These are phyloP conservation scores for Daldinia loculata DNA, from an alignment of 495 filamentous ascomycete species.

Conservation along the genomic window DNA sequence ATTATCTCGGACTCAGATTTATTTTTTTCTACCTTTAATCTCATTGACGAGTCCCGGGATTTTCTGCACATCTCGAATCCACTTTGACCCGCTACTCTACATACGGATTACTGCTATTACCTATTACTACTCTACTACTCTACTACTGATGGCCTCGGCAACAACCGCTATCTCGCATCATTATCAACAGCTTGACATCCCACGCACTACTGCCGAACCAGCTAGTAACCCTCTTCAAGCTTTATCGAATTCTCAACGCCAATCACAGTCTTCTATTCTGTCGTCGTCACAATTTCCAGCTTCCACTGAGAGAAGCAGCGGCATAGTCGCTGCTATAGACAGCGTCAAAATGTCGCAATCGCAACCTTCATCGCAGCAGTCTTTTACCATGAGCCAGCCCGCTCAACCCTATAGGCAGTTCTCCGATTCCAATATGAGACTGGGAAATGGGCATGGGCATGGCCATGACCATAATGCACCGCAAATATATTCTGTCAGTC, in stretches of 20 bases:
- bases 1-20: slow-evolving; percentile 2
- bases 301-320: slow-evolving; percentile 52
- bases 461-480: slow-evolving; percentile 67
- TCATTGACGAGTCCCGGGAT: background rate
- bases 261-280: slow-evolving; percentile 24
- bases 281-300: slow-evolving; percentile 47
- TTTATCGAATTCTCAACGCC: slow-evolving; percentile 15
- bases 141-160: slow-evolving; percentile 32
- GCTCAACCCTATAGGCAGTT: slow-evolving; percentile 45
- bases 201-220: slow-evolving; percentile 3
- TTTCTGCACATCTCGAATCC: background rate
- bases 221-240: slow-evolving; percentile 3
- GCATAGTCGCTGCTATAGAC: slow-evolving; percentile 53
- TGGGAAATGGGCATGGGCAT: slow-evolving; percentile 43
- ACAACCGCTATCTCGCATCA: slow-evolving; percentile 27
- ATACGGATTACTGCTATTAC: background rate
- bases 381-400: slow-evolving; percentile 59
- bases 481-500: slow-evolving; percentile 78
- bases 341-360: slow-evolving; percentile 54
- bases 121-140: slow-evolving; percentile 2
- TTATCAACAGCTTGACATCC: slow-evolving; percentile 13
- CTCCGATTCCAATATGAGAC: slow-evolving; percentile 55
- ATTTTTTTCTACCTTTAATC: background rate
- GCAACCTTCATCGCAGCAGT: slow-evolving; percentile 59
- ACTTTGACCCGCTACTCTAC: background rate